A percentile compares a stretch with the other conserved stretches of the same genome.
These are phyloP conservation scores for Pugionium dolabratum DNA, from an alignment of 345 rosid genomes.

Conservation along the genomic window DNA sequence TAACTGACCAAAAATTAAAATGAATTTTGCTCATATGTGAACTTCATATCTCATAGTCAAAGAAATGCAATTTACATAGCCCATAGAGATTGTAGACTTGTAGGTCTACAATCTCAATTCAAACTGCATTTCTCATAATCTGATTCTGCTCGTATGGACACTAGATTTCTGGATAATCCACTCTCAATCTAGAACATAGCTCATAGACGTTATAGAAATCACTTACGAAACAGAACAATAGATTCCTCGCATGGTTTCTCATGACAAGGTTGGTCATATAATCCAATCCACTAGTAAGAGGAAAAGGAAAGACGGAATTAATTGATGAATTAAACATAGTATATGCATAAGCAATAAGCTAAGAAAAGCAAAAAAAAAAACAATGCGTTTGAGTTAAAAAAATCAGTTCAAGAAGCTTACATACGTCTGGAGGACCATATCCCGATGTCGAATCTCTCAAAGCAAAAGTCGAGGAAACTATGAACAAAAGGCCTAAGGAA, in stretches of 20 bases:
- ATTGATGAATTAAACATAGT: neutral
- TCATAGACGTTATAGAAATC: constrained; percentile 7
- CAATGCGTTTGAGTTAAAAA: constrained; percentile 11
- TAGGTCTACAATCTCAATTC: neutral
- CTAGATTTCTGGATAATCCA: neutral
- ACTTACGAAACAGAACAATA: constrained; percentile 38
- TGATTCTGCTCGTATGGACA: too few relatives aligned
- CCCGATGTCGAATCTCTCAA: constrained; percentile 75
- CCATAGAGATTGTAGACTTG: neutral
- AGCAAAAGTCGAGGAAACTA: constrained; percentile 74
- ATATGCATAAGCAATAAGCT: neutral
- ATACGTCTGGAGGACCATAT: constrained; percentile 82
- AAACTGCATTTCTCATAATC: constrained; percentile 1
- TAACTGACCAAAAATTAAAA: neutral
- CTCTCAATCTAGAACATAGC: neutral
- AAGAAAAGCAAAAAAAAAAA: neutral
- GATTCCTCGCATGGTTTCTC: constrained; percentile 22
- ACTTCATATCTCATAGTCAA: constrained; percentile 5
- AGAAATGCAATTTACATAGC: constrained; percentile 10
- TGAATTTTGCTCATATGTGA: constrained; percentile 1
- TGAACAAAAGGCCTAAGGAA: constrained; percentile 70
- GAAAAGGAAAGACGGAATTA: constrained; percentile 6
- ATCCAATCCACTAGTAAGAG: constrained; percentile 32
- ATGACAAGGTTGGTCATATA: constrained; percentile 31
- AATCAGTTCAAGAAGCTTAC: constrained; percentile 45